Evolutionary conservation across 192 early-diverging fungal species (phyloP).

Genomic region (Pilaira anomala): DNA sequence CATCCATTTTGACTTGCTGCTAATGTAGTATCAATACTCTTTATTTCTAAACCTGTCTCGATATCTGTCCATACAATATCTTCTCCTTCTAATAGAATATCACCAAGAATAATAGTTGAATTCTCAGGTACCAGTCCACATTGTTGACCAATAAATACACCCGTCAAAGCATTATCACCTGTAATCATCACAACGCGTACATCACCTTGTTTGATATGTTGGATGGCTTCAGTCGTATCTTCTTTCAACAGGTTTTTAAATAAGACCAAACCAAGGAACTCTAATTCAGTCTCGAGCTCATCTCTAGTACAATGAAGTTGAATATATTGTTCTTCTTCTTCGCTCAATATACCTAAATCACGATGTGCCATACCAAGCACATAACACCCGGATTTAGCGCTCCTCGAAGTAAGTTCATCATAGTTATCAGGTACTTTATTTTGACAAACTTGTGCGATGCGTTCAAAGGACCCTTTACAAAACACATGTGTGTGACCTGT

Average conservation of each 20-base stretch:
- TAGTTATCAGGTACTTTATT: conserved; percentile 54
- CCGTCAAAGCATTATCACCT: conserved; percentile 76
- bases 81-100: conserved; percentile 29
- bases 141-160: conserved; percentile 64
- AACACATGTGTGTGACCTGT: conserved; percentile 55
- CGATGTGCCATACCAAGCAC: conserved; percentile 66
- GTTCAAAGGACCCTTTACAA: conserved; percentile 72
- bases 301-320: conserved; percentile 43
- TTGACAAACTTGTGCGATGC: conserved; percentile 54
- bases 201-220: conserved; percentile 63
- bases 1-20: conserved; percentile 22
- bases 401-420: conserved; percentile 44
- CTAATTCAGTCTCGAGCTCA: conserved; percentile 56
- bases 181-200: conserved; percentile 80
- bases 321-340: conserved; percentile 27
- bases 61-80: conserved; percentile 58
- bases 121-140: conserved; percentile 45
- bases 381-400: conserved; percentile 72
- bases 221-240: conserved; percentile 63
- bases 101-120: conserved; percentile 44
- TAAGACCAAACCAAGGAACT: conserved; percentile 60
- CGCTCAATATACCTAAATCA: conserved; percentile 37
- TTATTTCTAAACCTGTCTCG: conserved; percentile 39
- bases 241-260: conserved; percentile 78
- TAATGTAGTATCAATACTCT: conserved; percentile 19